Evolutionary conservation across 208 protist species (phyloP).

Genomic region (Wallacemonas sp.): DNA sequence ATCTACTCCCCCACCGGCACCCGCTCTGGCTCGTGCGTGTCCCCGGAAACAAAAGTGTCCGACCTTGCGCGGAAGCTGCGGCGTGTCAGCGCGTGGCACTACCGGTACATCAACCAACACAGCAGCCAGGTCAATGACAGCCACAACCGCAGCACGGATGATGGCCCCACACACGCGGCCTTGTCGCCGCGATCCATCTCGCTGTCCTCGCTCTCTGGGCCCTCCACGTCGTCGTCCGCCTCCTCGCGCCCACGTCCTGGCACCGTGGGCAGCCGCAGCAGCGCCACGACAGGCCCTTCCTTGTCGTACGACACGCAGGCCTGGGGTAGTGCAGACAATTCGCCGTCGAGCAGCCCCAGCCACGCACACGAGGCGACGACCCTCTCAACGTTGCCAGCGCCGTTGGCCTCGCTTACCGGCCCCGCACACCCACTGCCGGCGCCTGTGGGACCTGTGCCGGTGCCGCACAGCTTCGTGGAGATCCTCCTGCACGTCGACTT

Average conservation of each 20-base stretch:
- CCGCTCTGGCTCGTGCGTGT: neutral
- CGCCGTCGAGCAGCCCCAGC: too few relatives aligned
- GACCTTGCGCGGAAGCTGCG: constrained; percentile 7
- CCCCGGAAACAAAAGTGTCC: neutral
- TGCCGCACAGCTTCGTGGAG: constrained; percentile 19
- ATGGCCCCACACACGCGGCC: too few relatives aligned
- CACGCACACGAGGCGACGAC: too few relatives aligned
- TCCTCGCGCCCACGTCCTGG: too few relatives aligned
- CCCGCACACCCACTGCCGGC: neutral
- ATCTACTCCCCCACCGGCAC: neutral
- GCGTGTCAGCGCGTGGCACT: neutral
- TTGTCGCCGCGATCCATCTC: too few relatives aligned
- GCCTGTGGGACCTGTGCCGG: neutral
- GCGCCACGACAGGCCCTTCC: too few relatives aligned
- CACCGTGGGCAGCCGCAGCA: too few relatives aligned
- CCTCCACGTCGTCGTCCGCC: too few relatives aligned
- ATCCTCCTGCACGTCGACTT: constrained; percentile 37
- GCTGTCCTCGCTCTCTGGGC: too few relatives aligned
- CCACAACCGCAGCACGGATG: neutral
- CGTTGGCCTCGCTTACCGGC: neutral
- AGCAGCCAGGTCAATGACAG: neutral
- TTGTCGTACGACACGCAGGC: too few relatives aligned
- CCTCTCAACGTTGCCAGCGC: constrained; percentile 1
- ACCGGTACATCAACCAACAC: constrained; percentile 7
- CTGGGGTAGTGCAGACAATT: too few relatives aligned